phyloP scores from a whole-genome alignment of 441 rosid genomes.

The Capsella rubella region DNA sequence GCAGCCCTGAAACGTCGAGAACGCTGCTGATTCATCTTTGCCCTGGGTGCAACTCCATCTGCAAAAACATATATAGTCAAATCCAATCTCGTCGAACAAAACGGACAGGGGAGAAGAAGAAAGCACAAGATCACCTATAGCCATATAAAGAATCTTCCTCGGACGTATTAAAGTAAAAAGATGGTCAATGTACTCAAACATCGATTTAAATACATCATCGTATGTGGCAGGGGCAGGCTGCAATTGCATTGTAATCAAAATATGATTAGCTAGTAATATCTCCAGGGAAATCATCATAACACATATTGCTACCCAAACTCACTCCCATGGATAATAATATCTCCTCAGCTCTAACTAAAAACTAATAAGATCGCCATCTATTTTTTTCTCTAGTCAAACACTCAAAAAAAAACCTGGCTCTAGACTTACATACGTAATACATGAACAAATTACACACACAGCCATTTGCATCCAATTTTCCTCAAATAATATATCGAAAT shows the following conservation, averaged over 20 bases:
- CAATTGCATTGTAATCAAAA: conserved; percentile 50
- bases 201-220: conserved; percentile 83
- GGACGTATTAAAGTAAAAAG: conserved; percentile 90
- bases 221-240: conserved; percentile 94
- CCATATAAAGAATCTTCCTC: conserved; percentile 90
- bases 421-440: neutral
- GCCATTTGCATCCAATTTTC: neutral
- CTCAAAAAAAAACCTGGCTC: neutral
- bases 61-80: conserved; percentile 28
- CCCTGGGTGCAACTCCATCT: conserved; percentile 99
- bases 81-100: neutral
- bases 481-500: neutral
- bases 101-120: conserved; percentile 13
- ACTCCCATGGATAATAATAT: neutral
- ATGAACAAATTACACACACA: neutral
- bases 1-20: conserved; percentile 96
- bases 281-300: conserved; percentile 3
- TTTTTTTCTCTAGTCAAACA: neutral
- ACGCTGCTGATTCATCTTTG: conserved; percentile 99
- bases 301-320: neutral
- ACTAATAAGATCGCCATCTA: neutral
- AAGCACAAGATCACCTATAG: conserved; percentile 69
- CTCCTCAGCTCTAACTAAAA: neutral
- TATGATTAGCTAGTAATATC: neutral
- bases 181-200: conserved; percentile 93